Conservation (phyloP, 2,329 filamentous ascomycete genomes). For the Fusarium sp. region DNA sequence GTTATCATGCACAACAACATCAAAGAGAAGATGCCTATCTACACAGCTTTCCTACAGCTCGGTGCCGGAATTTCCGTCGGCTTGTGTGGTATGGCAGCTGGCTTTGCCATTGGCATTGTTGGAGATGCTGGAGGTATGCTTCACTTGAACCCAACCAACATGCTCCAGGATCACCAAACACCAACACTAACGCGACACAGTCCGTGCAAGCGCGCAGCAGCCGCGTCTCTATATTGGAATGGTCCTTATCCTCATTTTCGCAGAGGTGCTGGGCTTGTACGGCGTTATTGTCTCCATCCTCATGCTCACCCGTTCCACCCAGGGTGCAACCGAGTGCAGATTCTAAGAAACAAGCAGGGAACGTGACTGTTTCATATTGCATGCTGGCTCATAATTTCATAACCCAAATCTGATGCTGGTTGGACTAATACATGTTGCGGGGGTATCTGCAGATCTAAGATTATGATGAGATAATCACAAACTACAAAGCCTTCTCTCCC, state of each 20-base stretch:
- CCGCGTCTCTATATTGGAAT: conserved; percentile 61
- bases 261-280: conserved; percentile 61
- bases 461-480: conserved; percentile 36
- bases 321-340: conserved; percentile 55
- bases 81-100: conserved; percentile 60
- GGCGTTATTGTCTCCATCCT: conserved; percentile 63
- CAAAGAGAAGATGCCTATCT: conserved; percentile 57
- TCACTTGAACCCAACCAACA: not conserved
- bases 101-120: conserved; percentile 61
- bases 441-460: conserved; percentile 50
- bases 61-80: conserved; percentile 60
- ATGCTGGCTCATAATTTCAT: not conserved
- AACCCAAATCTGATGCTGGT: conserved; percentile 8
- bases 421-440: conserved; percentile 33
- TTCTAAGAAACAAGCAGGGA: conserved; percentile 40
- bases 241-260: conserved; percentile 63
- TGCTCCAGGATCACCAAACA: not conserved
- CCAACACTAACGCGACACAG: conserved; percentile 45
- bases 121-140: conserved; percentile 58
- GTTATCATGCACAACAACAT: conserved; percentile 60
- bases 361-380: not conserved
- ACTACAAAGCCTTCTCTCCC: conserved; percentile 30
- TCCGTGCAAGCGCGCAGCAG: conserved; percentile 61
- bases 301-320: conserved; percentile 60
- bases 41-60: conserved; percentile 59